Evolutionary conservation across 1,139 yeast genomes (phyloP), one percentile per base, ranked within the genome.

Genomic region (Pichia kudriavzevii): DNA sequence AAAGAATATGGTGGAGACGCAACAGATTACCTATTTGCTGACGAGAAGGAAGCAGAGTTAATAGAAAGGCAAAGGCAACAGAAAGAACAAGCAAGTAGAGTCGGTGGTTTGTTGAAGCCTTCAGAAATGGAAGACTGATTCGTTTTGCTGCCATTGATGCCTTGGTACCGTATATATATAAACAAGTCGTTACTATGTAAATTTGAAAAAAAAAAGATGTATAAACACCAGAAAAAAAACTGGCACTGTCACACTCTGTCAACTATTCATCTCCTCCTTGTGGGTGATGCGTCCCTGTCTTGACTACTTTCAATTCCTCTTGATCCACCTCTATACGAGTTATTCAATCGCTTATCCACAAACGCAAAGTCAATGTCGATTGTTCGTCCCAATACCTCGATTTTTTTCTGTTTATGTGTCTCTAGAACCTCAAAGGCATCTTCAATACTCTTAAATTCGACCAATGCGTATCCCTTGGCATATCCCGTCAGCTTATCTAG

Each of bases 1-100:
- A 87, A 87, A 62, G 95, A 91, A 61, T 77, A 73, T 55, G 98
- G 97, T 43, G 98, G 98, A 32, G 95, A 85, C 58, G 71, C 82
- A 34, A 83, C 94, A 22, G 96, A 87, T 58, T 93, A 91, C 58
- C 67, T 91, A 58, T 93, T 80, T 63, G 95, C 94, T 14, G 98
- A 91, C 55, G 98, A 91, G 53, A 81, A 79, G 55, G 95, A 85
- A 58, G 67, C 69, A 36, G 95, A 87, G 58, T 61, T 75, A 44
- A 64, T 69, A 47, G 94, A 82, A 58, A 76, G 75, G 57, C 74
- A 68, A 46, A 73, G 71, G 56, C 56, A 69, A 43, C 93, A 84
- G 51, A 77, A 79, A 53, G 93, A 85, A 59, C 75, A 73, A 49
- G 96, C 94, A 40, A 66, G 82, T 52, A 79, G 76, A 64, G 81